Conservation (phyloP, 306 rosid species). For the Rosa lucieae region DNA sequence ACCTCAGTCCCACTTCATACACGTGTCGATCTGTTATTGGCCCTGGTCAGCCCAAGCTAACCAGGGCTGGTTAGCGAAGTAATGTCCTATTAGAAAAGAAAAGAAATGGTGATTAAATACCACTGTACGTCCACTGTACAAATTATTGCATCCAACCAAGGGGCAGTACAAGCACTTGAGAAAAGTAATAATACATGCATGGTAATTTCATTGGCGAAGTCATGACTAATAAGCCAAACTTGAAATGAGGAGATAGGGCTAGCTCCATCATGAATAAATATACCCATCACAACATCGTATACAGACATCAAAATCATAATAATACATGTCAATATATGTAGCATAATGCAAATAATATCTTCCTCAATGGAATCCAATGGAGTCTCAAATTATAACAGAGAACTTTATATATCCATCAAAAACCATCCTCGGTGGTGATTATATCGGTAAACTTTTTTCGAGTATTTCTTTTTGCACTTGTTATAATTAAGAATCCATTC, state of each 20-base stretch:
- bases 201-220: not conserved
- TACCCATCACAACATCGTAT: not conserved
- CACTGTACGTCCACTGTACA: not conserved
- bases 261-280: not conserved
- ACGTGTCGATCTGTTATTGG: too few species aligned
- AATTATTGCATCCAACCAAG: not conserved
- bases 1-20: too few species aligned
- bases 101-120: not conserved
- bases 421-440: conserved; percentile 9
- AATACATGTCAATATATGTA: conserved; percentile 6
- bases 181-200: not conserved
- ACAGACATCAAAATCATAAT: not conserved
- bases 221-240: not conserved
- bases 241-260: conserved; percentile 5
- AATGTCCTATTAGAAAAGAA: not conserved
- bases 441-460: not conserved
- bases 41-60: too few species aligned
- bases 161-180: not conserved
- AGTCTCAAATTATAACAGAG: conserved; percentile 31
- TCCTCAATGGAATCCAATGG: conserved; percentile 49
- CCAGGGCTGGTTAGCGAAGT: too few species aligned
- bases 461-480: conserved; percentile 8
- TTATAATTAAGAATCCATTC: conserved; percentile 9
- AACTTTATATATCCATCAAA: conserved; percentile 18
- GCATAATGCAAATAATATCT: conserved; percentile 11